phyloP scores from a whole-genome alignment of 257 asterid genomes.

The Penstemon eatonii region DNA sequence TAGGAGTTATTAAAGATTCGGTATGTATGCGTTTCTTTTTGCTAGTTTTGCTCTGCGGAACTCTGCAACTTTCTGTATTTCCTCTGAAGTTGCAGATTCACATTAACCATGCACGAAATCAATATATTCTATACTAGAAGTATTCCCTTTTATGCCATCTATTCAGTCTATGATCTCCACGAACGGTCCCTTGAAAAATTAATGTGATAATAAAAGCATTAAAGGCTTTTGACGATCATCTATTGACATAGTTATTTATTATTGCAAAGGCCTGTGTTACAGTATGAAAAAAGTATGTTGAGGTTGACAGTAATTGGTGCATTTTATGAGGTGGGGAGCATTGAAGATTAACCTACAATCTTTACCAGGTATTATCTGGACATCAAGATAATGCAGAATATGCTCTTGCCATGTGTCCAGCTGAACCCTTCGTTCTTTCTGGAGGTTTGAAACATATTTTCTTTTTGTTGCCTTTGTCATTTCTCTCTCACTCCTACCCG shows the following conservation, averaged over 20 bases:
- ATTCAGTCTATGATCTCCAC: not conserved
- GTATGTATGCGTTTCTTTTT: not conserved
- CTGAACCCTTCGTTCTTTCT: constrained; percentile 96
- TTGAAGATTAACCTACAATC: not conserved
- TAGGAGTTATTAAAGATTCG: not conserved
- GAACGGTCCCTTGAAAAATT: too few species aligned
- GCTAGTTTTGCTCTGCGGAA: not conserved
- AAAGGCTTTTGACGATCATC: not conserved
- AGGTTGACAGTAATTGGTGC: not conserved
- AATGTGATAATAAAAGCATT: too few species aligned
- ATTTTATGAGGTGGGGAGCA: constrained; percentile 15
- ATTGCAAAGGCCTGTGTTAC: not conserved
- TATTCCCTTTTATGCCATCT: not conserved
- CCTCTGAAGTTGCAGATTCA: not conserved
- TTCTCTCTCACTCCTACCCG: not conserved
- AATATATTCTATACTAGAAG: not conserved
- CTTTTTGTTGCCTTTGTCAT: not conserved
- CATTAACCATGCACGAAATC: too few species aligned
- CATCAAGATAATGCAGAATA: constrained; percentile 98
- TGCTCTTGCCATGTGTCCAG: constrained; percentile 96
- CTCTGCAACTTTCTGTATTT: not conserved
- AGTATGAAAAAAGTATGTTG: not conserved
- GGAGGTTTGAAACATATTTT: constrained; percentile 63
- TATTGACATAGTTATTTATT: not conserved
- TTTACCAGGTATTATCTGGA: constrained; percentile 73